A percentile compares a stretch with the other conserved stretches of the same genome.
phyloP scores from a whole-genome alignment of 2,329 filamentous ascomycete species.

The Ophiostoma triangulosporum region DNA sequence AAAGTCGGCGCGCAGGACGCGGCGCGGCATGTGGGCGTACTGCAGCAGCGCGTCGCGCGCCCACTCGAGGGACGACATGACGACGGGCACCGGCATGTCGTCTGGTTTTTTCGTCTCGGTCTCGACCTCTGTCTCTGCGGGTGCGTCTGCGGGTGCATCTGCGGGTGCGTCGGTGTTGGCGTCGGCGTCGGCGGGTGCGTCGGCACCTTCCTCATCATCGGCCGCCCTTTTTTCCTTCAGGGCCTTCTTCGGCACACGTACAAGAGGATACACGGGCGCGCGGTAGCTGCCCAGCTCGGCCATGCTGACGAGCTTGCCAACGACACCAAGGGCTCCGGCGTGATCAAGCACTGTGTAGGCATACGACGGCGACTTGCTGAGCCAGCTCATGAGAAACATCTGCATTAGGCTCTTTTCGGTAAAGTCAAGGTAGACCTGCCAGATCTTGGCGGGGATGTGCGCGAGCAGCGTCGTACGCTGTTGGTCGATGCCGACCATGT shows the following conservation, averaged over 20 bases:
- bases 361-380: slow-evolving; percentile 12
- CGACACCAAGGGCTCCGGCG: slow-evolving; percentile 10
- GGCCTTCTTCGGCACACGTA: background rate
- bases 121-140: background rate
- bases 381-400: slow-evolving; percentile 10
- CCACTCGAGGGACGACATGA: background rate
- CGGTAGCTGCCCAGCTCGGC: background rate
- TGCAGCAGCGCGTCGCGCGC: slow-evolving; percentile 10
- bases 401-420: slow-evolving; percentile 3
- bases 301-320: slow-evolving; percentile 12
- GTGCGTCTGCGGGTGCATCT: too few relatives aligned
- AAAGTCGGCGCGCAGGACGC: slow-evolving; percentile 16
- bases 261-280: slow-evolving; percentile 3
- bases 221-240: background rate
- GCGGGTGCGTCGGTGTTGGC: too few relatives aligned
- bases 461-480: slow-evolving; percentile 6
- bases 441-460: slow-evolving; percentile 16
- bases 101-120: background rate
- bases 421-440: slow-evolving; percentile 16
- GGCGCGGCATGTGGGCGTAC: slow-evolving; percentile 13
- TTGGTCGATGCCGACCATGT: background rate
- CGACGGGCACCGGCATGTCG: background rate
- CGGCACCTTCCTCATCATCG: background rate
- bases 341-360: slow-evolving; percentile 15
- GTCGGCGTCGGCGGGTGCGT: too few relatives aligned